Evolutionary conservation across 108 stramenopile species (phyloP).

Genomic region (Tribonema minus): DNA sequence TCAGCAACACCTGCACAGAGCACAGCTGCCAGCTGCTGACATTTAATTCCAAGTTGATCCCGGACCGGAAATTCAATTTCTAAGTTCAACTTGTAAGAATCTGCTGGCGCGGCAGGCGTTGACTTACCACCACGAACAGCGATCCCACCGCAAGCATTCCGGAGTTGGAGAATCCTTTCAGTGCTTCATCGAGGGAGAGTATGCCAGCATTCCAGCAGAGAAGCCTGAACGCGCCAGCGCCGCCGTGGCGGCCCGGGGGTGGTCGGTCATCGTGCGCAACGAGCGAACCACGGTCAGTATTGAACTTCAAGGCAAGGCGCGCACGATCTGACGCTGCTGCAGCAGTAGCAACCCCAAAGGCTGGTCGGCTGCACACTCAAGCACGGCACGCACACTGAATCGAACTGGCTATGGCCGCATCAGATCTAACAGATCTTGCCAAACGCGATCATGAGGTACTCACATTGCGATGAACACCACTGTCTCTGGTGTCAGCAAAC

Average conservation of each 20-base stretch:
- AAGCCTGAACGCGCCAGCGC: neutral
- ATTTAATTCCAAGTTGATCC: too few relatives aligned
- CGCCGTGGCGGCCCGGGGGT: neutral
- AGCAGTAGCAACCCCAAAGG: neutral
- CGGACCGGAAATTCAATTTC: too few relatives aligned
- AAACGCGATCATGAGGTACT: too few relatives aligned
- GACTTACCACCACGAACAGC: slow-evolving; percentile 51
- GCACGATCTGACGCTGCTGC: neutral
- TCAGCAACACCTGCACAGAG: too few relatives aligned
- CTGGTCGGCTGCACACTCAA: neutral
- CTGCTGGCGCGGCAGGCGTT: too few relatives aligned
- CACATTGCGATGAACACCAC: slow-evolving; percentile 32
- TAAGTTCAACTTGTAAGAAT: too few relatives aligned
- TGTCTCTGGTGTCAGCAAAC: slow-evolving; percentile 32
- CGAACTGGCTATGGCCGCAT: too few relatives aligned
- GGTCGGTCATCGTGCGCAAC: neutral
- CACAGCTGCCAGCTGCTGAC: too few relatives aligned
- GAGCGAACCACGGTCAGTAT: neutral
- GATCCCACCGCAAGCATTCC: slow-evolving; percentile 52
- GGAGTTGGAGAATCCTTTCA: slow-evolving; percentile 53
- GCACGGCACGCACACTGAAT: too few relatives aligned
- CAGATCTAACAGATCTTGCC: too few relatives aligned
- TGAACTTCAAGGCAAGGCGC: neutral
- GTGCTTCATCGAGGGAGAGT: slow-evolving; percentile 33
- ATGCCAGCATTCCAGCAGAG: slow-evolving; percentile 37